Conservation (phyloP, 2,329 filamentous ascomycete genomes). For the Fusarium humuli region DNA sequence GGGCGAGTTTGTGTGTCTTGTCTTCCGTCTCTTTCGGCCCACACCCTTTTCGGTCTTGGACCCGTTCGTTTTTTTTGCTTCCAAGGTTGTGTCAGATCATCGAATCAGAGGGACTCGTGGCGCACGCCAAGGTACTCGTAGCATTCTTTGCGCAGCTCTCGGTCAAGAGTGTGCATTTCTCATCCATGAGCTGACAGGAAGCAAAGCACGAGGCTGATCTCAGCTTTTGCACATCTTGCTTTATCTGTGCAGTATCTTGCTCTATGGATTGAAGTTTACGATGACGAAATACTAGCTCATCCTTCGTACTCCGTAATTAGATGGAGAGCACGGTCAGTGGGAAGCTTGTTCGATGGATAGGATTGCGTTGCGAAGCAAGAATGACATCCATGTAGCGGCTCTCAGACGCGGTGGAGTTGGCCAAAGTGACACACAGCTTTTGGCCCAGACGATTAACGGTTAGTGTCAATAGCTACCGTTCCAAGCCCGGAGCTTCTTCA, state of each 20-base stretch:
- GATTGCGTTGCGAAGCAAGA: conserved; percentile 4
- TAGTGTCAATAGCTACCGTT: neutral
- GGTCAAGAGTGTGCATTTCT: neutral
- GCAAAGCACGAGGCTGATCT: conserved; percentile 1
- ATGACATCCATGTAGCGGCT: conserved; percentile 2
- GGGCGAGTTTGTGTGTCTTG: neutral
- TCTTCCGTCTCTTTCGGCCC: neutral
- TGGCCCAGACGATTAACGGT: neutral
- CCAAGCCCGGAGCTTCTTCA: neutral
- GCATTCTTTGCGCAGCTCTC: conserved; percentile 25
- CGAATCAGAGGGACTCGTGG: conserved; percentile 30
- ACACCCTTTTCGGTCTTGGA: conserved; percentile 3
- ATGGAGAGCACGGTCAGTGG: conserved; percentile 19
- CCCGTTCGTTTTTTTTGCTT: conserved; percentile 5
- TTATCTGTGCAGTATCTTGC: neutral
- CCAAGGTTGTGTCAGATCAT: conserved; percentile 38
- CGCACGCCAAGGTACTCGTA: conserved; percentile 22
- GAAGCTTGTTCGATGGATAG: conserved; percentile 15
- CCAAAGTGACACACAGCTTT: conserved; percentile 12
- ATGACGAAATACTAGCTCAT: neutral
- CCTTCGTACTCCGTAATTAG: neutral
- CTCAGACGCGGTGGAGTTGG: conserved; percentile 14
- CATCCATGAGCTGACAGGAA: neutral
- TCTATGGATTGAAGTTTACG: neutral
- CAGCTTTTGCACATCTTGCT: neutral